Evolutionary conservation across 2,329 filamentous ascomycete species (phyloP), one percentile per base, ranked within the genome.

Genomic region (Dactylonectria macrodidyma): DNA sequence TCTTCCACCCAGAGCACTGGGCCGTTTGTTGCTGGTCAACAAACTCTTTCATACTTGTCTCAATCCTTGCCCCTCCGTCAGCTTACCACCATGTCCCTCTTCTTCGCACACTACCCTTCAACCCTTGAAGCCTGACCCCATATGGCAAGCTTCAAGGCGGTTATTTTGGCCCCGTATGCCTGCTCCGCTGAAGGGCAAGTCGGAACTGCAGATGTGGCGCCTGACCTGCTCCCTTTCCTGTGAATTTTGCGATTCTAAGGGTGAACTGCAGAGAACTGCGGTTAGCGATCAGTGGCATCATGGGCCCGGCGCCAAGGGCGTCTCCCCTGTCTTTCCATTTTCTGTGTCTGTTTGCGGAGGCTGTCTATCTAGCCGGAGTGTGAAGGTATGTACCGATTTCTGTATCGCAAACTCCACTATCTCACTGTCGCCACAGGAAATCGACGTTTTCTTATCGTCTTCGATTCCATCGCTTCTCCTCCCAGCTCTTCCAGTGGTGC

Each of bases 181-280:
- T 54, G 85, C 86, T 63, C 93, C 93, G 33, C 84, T 95, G 57
- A 82, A 84, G 59, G 87, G 85, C 65, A 88, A 87, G 77, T 88
- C 88, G 48, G 93, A 96, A 79, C 83, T 93, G 71, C 88, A 91
- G 48, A 95, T 95, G 92, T 94, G 93, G 88, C 88, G 88, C 75
- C 83, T 96, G 58, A 85, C 90, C 41, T 90, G 89, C 78, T 87
- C 88, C 55, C 83, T 77, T 34, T 81, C 77, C 62, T 97, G 94
- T 79, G 90, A 95, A 76, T 89, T 91, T 72, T 96, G 94, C 80
- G 83, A 81, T 61, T 88, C 84, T 68, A 74, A 71, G 57, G 78
- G 76, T 69, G 66, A 68, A 19, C 41, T 54, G 48, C 62, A 65
- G 47, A 51, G 36, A 9, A 22, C 50, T 22, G 14, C 67, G 77